Evolutionary conservation across 108 stramenopile genomes (phyloP).

Genomic region (Mediolabrus comicus): DNA sequence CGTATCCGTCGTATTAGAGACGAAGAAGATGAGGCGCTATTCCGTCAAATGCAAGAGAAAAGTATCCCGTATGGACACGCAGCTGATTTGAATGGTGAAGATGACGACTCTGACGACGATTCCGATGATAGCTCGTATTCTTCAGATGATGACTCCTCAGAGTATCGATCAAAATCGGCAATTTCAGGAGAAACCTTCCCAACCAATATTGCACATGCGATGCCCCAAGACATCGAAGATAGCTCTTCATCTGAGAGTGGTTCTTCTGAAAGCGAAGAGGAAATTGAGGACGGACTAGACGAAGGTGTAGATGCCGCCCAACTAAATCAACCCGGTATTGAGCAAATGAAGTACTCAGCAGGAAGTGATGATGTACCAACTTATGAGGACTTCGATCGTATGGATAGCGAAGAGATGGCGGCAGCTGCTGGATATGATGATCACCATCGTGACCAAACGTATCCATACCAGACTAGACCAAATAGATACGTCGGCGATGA

Average conservation of each 20-base stretch:
- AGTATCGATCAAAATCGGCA: slow-evolving; percentile 12
- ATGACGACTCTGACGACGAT: slow-evolving; percentile 30
- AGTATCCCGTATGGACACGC: slow-evolving; percentile 17
- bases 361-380: slow-evolving; percentile 28
- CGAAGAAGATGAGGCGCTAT: slow-evolving; percentile 13
- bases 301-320: neutral
- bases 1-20: slow-evolving; percentile 13
- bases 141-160: slow-evolving; percentile 20
- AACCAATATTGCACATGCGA: slow-evolving; percentile 38
- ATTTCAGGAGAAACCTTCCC: slow-evolving; percentile 34
- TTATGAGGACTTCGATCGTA: slow-evolving; percentile 13
- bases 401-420: neutral
- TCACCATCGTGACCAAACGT: neutral
- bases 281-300: neutral
- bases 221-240: slow-evolving; percentile 22
- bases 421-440: neutral
- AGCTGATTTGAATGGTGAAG: neutral
- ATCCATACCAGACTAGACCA: neutral
- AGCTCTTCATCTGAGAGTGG: slow-evolving; percentile 4
- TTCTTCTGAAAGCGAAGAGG: neutral
- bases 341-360: slow-evolving; percentile 11
- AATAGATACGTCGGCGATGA: neutral
- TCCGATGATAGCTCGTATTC: slow-evolving; percentile 18
- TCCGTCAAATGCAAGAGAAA: slow-evolving; percentile 1
- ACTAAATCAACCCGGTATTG: neutral